A percentile compares a stretch with the other conserved stretches of the same genome.
phyloP scores from a whole-genome alignment of 2,329 filamentous ascomycete genomes.

The Cercospora sp. region DNA sequence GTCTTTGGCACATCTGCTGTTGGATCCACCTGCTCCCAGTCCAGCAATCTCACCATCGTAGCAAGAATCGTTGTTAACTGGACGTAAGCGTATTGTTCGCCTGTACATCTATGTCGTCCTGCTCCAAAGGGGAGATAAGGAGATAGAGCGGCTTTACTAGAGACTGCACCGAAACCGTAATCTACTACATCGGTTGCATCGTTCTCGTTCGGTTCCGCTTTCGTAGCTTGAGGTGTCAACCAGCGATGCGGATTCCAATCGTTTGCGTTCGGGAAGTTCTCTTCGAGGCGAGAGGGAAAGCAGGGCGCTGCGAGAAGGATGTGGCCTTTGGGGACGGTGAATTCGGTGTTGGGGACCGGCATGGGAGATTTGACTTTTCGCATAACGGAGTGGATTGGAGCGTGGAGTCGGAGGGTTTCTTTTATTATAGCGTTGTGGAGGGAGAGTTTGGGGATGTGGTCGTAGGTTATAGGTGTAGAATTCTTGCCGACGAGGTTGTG shows the following conservation, averaged over 20 bases:
- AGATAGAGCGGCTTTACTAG: conserved; percentile 79
- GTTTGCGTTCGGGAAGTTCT: conserved; percentile 79
- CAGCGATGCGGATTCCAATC: conserved; percentile 90
- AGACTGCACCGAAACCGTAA: conserved; percentile 86
- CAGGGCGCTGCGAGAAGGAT: conserved; percentile 81
- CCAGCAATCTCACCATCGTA: conserved; percentile 74
- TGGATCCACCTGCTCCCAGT: conserved; percentile 74
- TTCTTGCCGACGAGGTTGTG: conserved; percentile 60
- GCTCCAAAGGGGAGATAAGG: conserved; percentile 95
- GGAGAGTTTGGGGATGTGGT: conserved; percentile 75
- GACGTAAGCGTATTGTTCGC: conserved; percentile 92
- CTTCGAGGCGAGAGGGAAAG: conserved; percentile 69
- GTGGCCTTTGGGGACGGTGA: conserved; percentile 76
- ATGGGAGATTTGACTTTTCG: conserved; percentile 88
- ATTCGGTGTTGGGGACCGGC: conserved; percentile 77
- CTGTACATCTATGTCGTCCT: conserved; percentile 89
- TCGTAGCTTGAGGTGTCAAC: conserved; percentile 39
- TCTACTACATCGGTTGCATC: conserved; percentile 68
- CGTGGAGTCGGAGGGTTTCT: conserved; percentile 87
- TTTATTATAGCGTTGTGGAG: conserved; percentile 83
- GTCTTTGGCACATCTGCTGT: conserved; percentile 67
- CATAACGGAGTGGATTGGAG: conserved; percentile 92
- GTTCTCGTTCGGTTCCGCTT: no score
- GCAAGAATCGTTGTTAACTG: conserved; percentile 87
- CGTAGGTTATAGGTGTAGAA: conserved; percentile 68